Evolutionary conservation across 345 rosid genomes (phyloP), one percentile per base, ranked within the genome.

Genomic region (Combretum micranthum): DNA sequence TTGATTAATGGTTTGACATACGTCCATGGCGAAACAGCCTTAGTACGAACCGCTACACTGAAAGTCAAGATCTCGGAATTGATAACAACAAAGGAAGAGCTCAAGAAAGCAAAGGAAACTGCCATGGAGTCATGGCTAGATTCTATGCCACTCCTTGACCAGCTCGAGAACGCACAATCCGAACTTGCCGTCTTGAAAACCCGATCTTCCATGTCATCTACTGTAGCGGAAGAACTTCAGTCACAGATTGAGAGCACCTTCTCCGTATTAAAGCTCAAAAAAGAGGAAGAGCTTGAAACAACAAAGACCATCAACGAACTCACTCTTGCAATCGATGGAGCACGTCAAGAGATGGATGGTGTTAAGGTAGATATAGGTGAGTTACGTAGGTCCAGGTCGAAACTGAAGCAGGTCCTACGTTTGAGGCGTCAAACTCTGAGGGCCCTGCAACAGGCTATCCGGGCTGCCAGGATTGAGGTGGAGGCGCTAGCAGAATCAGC

Each of bases 101-200:
- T 78, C 21, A 51, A 70, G 65, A 70, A 47, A 61, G 80, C 83
- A 10, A 83, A 57, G 52, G 85, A 80, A 12, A 17, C 20, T 0
- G 75, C 81, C 0, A 76, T 58, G 60, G 79, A 74, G 44, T 80
- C 84, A 11, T 83, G 84, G 84, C 32, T 78, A 19, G 82, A 80
- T 20, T 83, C 90, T 61, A 70, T 49, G 62, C 90, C 86, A 18
- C 61, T 80, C 4, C 75, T 76, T 19, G 79, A 78, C 44, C 75
- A 78, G 69, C 86, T 83, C 14, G 86, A 83, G 59, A 76, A 64
- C 49, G 68, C 67, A 3, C 77, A 78, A 63, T 55, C 77, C 3
- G 71, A 42, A 3, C 68, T 73, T 4, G 64, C 61, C 13, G 69
- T 78, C 6, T 65, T 63, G 18, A 65, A 51, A 21, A 69, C 78